A percentile compares a stretch with the other conserved stretches of the same genome.
These are phyloP conservation scores for Alternaria angustiovoidea DNA, from an alignment of 2,329 filamentous ascomycete species.

Conservation along the genomic window DNA sequence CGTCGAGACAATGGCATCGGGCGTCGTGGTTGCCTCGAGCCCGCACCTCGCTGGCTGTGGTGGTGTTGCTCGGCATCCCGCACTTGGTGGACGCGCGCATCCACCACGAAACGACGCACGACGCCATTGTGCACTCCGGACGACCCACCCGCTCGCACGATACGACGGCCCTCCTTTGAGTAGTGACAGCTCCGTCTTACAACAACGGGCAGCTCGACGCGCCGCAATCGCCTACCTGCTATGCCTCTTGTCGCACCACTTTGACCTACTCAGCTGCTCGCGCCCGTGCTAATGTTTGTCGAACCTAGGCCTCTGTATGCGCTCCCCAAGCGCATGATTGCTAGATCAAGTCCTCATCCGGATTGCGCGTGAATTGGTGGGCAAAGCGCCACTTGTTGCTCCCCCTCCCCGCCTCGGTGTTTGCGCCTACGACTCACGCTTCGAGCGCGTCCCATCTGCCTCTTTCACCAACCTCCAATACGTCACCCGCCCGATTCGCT, in stretches of 20 bases:
- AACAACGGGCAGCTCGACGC: constrained; percentile 40
- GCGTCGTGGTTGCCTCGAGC: constrained; percentile 24
- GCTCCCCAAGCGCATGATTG: constrained; percentile 38
- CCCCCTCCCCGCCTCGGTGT: constrained; percentile 18
- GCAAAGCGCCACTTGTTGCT: constrained; percentile 28
- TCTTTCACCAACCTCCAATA: constrained; percentile 21
- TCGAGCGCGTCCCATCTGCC: constrained; percentile 30
- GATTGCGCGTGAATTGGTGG: constrained; percentile 37
- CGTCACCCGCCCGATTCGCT: constrained; percentile 9
- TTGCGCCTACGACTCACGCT: constrained; percentile 36
- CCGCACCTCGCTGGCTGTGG: constrained; percentile 21
- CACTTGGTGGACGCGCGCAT: constrained; percentile 36
- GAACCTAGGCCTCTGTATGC: constrained; percentile 38
- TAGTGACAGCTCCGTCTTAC: constrained; percentile 51
- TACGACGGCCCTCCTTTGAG: constrained; percentile 40
- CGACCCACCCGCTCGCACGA: constrained; percentile 33
- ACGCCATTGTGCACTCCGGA: constrained; percentile 39
- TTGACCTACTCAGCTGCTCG: constrained; percentile 33
- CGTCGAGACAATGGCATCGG: constrained; percentile 22
- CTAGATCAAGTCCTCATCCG: constrained; percentile 26
- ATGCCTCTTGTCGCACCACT: constrained; percentile 36
- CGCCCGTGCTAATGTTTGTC: constrained; percentile 50
- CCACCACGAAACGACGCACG: constrained; percentile 41
- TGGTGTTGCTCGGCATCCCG: constrained; percentile 33
- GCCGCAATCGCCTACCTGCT: constrained; percentile 35